phyloP scores from a whole-genome alignment of 2,329 filamentous ascomycete species.

The Fusarium irregulare region DNA sequence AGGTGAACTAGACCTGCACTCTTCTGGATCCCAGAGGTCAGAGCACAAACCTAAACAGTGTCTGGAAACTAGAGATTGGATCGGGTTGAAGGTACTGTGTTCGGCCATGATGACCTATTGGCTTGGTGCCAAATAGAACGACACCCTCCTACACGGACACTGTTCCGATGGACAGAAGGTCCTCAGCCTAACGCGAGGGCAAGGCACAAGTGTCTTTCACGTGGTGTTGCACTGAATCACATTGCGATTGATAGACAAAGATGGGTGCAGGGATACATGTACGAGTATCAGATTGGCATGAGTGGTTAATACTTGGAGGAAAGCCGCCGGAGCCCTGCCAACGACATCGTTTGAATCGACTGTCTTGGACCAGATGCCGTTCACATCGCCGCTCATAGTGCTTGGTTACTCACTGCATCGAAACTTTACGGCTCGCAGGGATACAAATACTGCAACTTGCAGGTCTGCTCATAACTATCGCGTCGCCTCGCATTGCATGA shows the following conservation, averaged over 20 bases:
- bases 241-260: constrained; percentile 1
- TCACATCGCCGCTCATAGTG: constrained; percentile 13
- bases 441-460: constrained; percentile 24
- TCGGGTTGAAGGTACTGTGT: constrained; percentile 15
- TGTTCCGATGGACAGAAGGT: constrained; percentile 20
- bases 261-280: neutral
- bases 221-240: constrained; percentile 16
- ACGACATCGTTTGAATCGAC: neutral
- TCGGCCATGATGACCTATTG: constrained; percentile 18
- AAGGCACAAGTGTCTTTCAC: constrained; percentile 35
- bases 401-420: constrained; percentile 12
- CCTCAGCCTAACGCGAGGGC: constrained; percentile 17
- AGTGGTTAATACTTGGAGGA: constrained; percentile 2
- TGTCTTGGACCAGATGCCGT: constrained; percentile 17
- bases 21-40: constrained; percentile 18
- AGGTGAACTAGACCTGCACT: neutral
- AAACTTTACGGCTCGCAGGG: constrained; percentile 35
- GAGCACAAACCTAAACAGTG: constrained; percentile 33
- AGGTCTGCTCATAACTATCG: constrained; percentile 28
- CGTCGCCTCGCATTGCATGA: constrained; percentile 20
- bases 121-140: constrained; percentile 31
- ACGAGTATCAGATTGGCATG: constrained; percentile 1
- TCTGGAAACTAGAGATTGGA: constrained; percentile 23
- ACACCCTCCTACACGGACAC: constrained; percentile 26
- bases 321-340: neutral